Evolutionary conservation across 257 asterid species (phyloP).

Genomic region (Solanum peruvianum): DNA sequence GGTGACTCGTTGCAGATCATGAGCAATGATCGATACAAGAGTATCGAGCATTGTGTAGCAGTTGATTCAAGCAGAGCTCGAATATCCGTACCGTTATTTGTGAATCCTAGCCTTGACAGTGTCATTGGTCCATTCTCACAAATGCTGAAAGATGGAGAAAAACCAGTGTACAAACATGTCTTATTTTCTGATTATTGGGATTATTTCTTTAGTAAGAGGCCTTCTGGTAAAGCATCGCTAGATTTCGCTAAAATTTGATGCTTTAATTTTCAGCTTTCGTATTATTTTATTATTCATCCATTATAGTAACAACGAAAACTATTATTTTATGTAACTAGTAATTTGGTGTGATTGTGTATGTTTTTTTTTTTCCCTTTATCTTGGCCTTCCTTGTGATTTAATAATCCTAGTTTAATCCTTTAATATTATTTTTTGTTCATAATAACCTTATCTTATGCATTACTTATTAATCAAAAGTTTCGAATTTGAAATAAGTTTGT

Average conservation of each 20-base stretch:
- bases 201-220: constrained; percentile 30
- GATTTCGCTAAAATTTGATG: constrained; percentile 26
- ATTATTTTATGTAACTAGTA: neutral
- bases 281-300: rapidly evolving
- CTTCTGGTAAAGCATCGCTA: constrained; percentile 29
- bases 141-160: constrained; percentile 25
- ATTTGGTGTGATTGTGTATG: neutral
- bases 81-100: constrained; percentile 35
- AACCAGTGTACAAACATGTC: constrained; percentile 20
- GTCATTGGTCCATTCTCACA: constrained; percentile 29
- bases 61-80: constrained; percentile 15
- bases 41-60: constrained; percentile 41
- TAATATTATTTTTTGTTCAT: neutral
- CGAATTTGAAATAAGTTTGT: neutral
- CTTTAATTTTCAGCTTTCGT: neutral
- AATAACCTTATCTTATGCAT: neutral
- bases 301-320: neutral
- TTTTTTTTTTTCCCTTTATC: neutral
- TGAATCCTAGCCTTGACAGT: constrained; percentile 18
- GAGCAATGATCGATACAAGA: constrained; percentile 43
- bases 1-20: constrained; percentile 34
- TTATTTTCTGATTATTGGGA: constrained; percentile 30
- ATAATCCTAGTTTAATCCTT: neutral
- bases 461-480: neutral
- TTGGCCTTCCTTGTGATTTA: neutral